Conservation (phyloP, 306 rosid genomes). For the Sindora glabra region DNA sequence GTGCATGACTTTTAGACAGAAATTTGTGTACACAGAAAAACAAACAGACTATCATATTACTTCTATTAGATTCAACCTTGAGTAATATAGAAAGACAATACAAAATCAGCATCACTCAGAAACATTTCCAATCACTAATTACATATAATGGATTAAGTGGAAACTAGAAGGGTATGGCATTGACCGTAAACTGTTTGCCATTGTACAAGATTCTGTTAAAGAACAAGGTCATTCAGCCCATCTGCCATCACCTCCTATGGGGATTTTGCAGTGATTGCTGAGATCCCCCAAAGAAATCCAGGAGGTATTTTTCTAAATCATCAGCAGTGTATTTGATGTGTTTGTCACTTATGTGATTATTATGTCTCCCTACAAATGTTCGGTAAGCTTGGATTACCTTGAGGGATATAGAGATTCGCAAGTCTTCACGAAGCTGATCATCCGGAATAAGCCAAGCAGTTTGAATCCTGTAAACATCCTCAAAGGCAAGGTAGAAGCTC, state of each 20-base stretch:
- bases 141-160: conserved; percentile 25
- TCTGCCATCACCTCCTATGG: conserved; percentile 47
- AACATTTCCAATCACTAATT: conserved; percentile 13
- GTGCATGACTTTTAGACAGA: neutral
- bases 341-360: conserved; percentile 50
- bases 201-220: conserved; percentile 19
- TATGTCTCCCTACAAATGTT: conserved; percentile 61
- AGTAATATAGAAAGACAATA: conserved; percentile 18
- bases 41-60: neutral
- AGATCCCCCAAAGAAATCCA: conserved; percentile 85
- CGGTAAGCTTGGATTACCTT: conserved; percentile 77
- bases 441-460: conserved; percentile 72
- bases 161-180: conserved; percentile 19
- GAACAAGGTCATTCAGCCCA: conserved; percentile 17
- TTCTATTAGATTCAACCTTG: conserved; percentile 6
- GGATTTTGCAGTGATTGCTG: conserved; percentile 52
- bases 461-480: conserved; percentile 75
- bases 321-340: conserved; percentile 62
- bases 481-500: conserved; percentile 69
- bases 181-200: conserved; percentile 24
- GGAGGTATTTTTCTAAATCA: conserved; percentile 64
- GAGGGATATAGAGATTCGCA: conserved; percentile 63
- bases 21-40: too few species aligned
- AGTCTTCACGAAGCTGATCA: conserved; percentile 66
- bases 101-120: conserved; percentile 15